Evolutionary conservation across 2,329 filamentous ascomycete species (phyloP), one percentile per base, ranked within the genome.

Genomic region (Talaromyces sp.): DNA sequence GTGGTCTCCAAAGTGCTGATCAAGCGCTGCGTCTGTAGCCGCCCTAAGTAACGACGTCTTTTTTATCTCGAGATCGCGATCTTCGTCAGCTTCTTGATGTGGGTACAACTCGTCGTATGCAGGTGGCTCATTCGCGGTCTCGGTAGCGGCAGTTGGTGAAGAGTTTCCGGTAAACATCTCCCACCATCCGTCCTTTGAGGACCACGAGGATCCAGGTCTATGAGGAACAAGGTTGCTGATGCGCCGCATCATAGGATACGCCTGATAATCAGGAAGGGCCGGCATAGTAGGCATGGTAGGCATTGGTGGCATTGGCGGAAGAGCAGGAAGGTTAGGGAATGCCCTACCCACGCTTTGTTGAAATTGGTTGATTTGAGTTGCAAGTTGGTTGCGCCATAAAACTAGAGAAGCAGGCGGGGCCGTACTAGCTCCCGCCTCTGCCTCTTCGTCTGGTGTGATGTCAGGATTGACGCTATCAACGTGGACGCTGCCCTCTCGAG

Each of bases 51-150:
- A 70, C n/a, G 76, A 79, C 10, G 73, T 74, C 63, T 80, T 80
- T 65, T 83, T 82, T 7, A 80, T 70, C 45, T 66, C 65, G 22
- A 52, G 65, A 33, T 78, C 78, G 43, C 72, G 74, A 54, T 81
- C 78, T 52, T 73, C 75, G 24, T 70, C 70, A 35, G 69, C 66
- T 37, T 75, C 75, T 27, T 78, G 73, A 47, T 75, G 74, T 5
- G 90, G 91, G 74, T 88, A 95, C 33, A 95, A 86, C 57, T 93
- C 91, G 62, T 93, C 88, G 69, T 95, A 95, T 0, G 91, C 86
- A 10, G 91, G 91, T 9, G 90, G 90, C 37, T 85, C 82, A 3
- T 82, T 80, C 5, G 60, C 43, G 10, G 85, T 77, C 35, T 85
- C 82, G 3, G 82, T 80, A 10, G 60, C 35, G 10, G 85, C 77